Evolutionary conservation across 2,329 filamentous ascomycete species (phyloP).

Genomic region (Aureobasidium sp.): DNA sequence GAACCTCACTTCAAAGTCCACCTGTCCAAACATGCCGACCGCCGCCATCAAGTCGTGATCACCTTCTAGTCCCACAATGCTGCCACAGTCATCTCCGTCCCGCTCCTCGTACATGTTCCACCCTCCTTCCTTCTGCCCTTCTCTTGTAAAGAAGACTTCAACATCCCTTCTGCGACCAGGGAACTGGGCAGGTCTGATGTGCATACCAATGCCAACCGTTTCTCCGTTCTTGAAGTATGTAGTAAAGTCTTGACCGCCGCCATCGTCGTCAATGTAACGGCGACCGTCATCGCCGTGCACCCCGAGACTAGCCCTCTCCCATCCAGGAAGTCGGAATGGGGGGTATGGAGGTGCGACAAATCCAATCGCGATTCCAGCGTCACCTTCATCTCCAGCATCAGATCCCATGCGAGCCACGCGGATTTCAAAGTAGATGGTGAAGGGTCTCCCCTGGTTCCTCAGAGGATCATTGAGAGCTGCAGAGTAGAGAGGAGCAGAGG

Average conservation of each 20-base stretch:
- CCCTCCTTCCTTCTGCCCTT: conserved; percentile 49
- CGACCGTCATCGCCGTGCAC: conserved; percentile 76
- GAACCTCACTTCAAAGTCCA: conserved; percentile 53
- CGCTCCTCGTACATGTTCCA: conserved; percentile 72
- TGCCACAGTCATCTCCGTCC: conserved; percentile 53
- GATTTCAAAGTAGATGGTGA: conserved; percentile 65
- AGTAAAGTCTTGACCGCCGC: conserved; percentile 63
- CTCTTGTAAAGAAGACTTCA: conserved; percentile 61
- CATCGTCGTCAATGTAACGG: conserved; percentile 65
- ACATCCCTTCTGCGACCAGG: conserved; percentile 32
- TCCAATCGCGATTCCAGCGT: conserved; percentile 56
- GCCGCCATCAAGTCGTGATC: conserved; percentile 47
- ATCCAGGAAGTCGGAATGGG: conserved; percentile 67
- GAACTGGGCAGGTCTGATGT: conserved; percentile 33
- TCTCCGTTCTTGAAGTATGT: conserved; percentile 54
- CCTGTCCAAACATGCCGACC: conserved; percentile 60
- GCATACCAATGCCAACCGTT: conserved; percentile 64
- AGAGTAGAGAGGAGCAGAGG: conserved; percentile 61
- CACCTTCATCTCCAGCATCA: conserved; percentile 29
- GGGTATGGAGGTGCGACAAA: conserved; percentile 69
- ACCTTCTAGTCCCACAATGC: conserved; percentile 59
- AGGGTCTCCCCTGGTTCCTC: conserved; percentile 38
- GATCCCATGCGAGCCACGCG: conserved; percentile 39
- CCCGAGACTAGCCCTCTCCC: conserved; percentile 65
- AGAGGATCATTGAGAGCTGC: conserved; percentile 46